Evolutionary conservation across 2,329 filamentous ascomycete genomes (phyloP).

Genomic region (Mariannaea sp.): DNA sequence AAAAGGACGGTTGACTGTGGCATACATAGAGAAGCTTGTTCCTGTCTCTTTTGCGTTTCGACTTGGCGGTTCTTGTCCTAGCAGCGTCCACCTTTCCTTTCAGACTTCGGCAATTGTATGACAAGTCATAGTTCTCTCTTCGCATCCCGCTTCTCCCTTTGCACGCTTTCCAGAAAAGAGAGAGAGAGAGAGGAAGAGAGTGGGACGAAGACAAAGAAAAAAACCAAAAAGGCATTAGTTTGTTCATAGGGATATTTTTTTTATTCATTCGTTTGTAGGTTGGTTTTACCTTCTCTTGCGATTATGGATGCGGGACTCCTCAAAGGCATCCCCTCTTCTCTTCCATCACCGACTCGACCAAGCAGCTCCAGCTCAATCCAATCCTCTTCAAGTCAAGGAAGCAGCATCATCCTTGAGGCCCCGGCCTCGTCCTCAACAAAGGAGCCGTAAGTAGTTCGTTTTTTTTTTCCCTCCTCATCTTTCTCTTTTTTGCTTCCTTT

Average conservation of each 20-base stretch:
- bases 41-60: not conserved
- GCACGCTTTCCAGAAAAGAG: not conserved
- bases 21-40: not conserved
- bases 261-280: too few relatives aligned
- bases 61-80: not conserved
- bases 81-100: not conserved
- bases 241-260: too few relatives aligned
- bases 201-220: too few relatives aligned
- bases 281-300: too few relatives aligned
- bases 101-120: not conserved
- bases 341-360: slow-evolving; percentile 12
- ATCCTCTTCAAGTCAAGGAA: slow-evolving; percentile 13
- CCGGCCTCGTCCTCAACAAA: not conserved
- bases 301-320: slow-evolving; percentile 23
- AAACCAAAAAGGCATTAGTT: too few relatives aligned
- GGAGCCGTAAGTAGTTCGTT: slow-evolving; percentile 19
- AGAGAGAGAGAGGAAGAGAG: too few relatives aligned
- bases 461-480: too few relatives aligned
- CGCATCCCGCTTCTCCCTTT: not conserved
- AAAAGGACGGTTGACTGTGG: not conserved
- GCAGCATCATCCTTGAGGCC: slow-evolving; percentile 34
- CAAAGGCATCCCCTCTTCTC: slow-evolving; percentile 28
- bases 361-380: not conserved
- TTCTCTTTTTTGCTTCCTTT: not conserved
- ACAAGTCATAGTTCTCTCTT: not conserved